Conservation (phyloP, 768 basidiomycete genomes). For the Lactarius hengduanensis region DNA sequence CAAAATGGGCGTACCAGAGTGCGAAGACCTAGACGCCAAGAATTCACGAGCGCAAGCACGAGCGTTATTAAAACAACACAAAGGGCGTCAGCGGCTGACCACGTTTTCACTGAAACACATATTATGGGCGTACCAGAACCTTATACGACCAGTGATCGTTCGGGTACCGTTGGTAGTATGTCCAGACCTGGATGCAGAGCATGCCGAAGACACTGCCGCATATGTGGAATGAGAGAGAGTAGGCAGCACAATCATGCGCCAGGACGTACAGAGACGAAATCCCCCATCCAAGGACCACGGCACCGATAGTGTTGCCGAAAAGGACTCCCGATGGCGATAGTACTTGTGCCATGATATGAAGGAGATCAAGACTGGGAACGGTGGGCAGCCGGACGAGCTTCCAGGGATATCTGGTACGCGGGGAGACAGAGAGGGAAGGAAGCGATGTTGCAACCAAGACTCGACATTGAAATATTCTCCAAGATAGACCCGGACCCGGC, state of each 20-base stretch:
- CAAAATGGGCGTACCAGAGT: slow-evolving; percentile 19
- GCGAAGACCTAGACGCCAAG: slow-evolving; percentile 13
- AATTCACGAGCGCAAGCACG: background rate
- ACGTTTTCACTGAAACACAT: background rate
- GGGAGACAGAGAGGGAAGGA: background rate
- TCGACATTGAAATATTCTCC: slow-evolving; percentile 2
- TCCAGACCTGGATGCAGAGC: slow-evolving; percentile 26
- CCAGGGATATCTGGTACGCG: background rate
- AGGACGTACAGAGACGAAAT: slow-evolving; percentile 23
- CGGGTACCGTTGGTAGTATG: slow-evolving; percentile 26
- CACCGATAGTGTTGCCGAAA: slow-evolving; percentile 27
- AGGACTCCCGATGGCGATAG: background rate
- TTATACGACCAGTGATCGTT: slow-evolving; percentile 25
- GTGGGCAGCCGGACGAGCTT: background rate
- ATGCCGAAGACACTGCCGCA: slow-evolving; percentile 26
- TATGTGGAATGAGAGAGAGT: slow-evolving; percentile 6
- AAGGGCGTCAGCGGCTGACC: background rate
- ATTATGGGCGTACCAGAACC: slow-evolving; percentile 18
- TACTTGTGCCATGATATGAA: slow-evolving; percentile 8
- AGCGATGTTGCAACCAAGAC: background rate
- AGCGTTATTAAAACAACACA: background rate
- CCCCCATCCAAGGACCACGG: slow-evolving; percentile 27
- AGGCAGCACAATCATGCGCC: background rate
- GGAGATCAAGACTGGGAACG: background rate
- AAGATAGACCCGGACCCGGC: background rate